Conservation (phyloP, 176 grass and related monocot species). For the sorghum (Sorghum bicolor) region DNA sequence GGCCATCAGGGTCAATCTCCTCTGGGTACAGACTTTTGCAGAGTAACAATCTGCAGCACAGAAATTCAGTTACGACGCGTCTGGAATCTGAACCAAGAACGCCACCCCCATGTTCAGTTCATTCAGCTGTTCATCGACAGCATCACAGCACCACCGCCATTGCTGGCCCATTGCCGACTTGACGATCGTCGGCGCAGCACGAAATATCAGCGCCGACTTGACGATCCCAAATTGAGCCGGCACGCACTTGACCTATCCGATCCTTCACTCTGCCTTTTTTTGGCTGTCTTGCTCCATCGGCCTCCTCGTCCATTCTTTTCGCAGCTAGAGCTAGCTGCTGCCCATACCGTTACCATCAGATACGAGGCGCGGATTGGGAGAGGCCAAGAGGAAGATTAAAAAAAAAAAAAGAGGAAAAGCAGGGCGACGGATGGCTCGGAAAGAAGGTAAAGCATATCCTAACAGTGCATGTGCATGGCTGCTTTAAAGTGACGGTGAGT, state of each 20-base stretch:
- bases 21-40: background rate
- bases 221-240: conserved; percentile 15
- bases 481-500: conserved; percentile 26
- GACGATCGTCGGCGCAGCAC: background rate
- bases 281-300: background rate
- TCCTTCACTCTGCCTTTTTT: background rate
- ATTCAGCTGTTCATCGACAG: background rate
- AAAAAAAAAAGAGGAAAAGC: background rate
- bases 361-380: background rate
- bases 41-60: background rate
- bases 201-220: background rate
- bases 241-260: conserved; percentile 11
- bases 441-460: conserved; percentile 59
- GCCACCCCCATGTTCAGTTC: background rate
- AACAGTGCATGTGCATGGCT: background rate
- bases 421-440: conserved; percentile 22
- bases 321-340: background rate
- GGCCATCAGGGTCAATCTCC: background rate
- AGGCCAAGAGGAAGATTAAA: too few relatives aligned
- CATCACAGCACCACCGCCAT: background rate
- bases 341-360: background rate
- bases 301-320: background rate
- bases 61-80: background rate
- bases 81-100: background rate
- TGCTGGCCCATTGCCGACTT: background rate